Evolutionary conservation across 2,329 filamentous ascomycete species (phyloP), one percentile per base, ranked within the genome.

Genomic region (Pyrenochaeta sp.): DNA sequence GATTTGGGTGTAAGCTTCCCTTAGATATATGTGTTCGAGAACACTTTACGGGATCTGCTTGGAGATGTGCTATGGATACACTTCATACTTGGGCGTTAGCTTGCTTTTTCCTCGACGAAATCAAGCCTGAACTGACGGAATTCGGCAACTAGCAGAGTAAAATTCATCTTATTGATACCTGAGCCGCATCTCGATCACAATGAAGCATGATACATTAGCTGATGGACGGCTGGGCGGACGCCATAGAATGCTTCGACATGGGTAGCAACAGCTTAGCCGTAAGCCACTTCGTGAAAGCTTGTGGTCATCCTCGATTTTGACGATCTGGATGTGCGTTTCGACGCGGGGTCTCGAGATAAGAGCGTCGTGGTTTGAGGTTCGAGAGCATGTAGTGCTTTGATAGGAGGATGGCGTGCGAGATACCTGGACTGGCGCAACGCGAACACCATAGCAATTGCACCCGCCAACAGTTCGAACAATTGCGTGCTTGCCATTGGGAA

Each of bases 41-140:
- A 39, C 15, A 7, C 15, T 15, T 12, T 39, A 18, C 7, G 6
- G 6, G 15, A 39, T 18, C 31, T 32, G 9, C 10, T 9, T 7
- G 17, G 43, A 20, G 17, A 18, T n/a, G n/a, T 1, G 17, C 4
- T n/a, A n/a, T n/a, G n/a, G 9, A 35, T 6, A 4, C 17, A 14
- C 14, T n/a, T 35, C 31, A 36, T 36, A 27, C 17, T 36, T 7
- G 12, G 41, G 27, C n/a, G 31, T 18, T 23, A n/a, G 14, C 10
- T 44, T 32, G n/a, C 41, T 44, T 45, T 45, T 27, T 2, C 23
- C 15, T 20, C 23, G 23, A 21, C 18, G 30, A 32, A 36, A 35
- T 45, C 30, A 36, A 45, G 43, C 43, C 43, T 27, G 18, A 45
- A 27, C 15, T 45, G 43, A 45, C 43, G 43, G 18, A 27, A 45